Evolutionary conservation across 116 monocot genomes (phyloP).

Genomic region (Dioscorea cayenensis): DNA sequence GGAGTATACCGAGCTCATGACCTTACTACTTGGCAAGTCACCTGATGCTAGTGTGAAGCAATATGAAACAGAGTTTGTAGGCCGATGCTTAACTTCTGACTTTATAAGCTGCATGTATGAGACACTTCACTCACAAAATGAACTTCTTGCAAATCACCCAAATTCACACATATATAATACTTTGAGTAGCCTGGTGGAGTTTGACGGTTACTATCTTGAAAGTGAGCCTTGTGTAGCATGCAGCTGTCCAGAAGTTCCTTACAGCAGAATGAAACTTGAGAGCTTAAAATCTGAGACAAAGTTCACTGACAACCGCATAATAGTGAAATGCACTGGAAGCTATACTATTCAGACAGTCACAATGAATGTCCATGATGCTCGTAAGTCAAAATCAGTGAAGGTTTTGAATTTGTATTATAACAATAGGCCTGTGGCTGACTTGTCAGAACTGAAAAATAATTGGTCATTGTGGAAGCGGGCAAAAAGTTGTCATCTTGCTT

Average conservation of each 20-base stretch:
- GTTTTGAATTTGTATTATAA: slow-evolving; percentile 93
- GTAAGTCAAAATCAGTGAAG: slow-evolving; percentile 95
- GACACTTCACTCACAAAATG: slow-evolving; percentile 92
- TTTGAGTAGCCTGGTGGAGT: slow-evolving; percentile 81
- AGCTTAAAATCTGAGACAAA: slow-evolving; percentile 94
- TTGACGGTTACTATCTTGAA: slow-evolving; percentile 98
- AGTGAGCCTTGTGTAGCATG: slow-evolving; percentile 98
- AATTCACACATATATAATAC: slow-evolving; percentile 96
- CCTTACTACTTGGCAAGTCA: slow-evolving; percentile 64
- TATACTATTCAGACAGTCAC: slow-evolving; percentile 89
- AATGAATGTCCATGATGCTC: slow-evolving; percentile 99
- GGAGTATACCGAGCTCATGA: slow-evolving; percentile 84
- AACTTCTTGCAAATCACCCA: slow-evolving; percentile 97
- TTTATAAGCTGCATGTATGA: slow-evolving; percentile 73
- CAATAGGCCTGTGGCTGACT: slow-evolving; percentile 79
- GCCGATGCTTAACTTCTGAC: slow-evolving; percentile 65
- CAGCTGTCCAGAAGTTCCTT: slow-evolving; percentile 95
- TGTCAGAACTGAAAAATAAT: slow-evolving; percentile 96
- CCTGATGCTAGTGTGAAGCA: slow-evolving; percentile 42
- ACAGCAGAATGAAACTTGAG: slow-evolving; percentile 92
- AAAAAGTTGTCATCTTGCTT: slow-evolving; percentile 89
- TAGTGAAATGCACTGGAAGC: slow-evolving; percentile 98
- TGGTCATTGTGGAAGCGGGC: slow-evolving; percentile 99
- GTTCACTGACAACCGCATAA: slow-evolving; percentile 96
- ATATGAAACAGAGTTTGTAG: slow-evolving; percentile 47